phyloP scores from a whole-genome alignment of 1,284 basidiomycete genomes.

The Ceratorhiza oryzae-sativae region DNA sequence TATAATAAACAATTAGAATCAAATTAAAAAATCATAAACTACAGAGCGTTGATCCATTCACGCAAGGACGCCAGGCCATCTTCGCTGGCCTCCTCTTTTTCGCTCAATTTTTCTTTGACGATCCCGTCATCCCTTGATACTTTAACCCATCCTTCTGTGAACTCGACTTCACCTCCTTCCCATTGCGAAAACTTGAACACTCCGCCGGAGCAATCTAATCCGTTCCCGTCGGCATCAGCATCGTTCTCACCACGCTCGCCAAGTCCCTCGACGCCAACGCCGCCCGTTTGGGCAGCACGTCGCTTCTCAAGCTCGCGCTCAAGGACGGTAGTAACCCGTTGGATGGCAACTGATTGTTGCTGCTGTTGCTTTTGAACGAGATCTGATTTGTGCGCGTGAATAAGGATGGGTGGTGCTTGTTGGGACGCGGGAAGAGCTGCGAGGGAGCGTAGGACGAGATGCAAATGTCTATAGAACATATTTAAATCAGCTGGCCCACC shows the following conservation, averaged over 20 bases:
- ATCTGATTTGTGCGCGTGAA: slow-evolving; percentile 78
- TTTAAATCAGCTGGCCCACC: background rate
- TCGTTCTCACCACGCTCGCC: slow-evolving; percentile 59
- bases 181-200: slow-evolving; percentile 74
- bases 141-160: slow-evolving; percentile 65
- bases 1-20: background rate
- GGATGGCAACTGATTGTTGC: slow-evolving; percentile 63
- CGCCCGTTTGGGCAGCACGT: slow-evolving; percentile 63
- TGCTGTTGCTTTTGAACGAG: slow-evolving; percentile 58
- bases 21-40: background rate
- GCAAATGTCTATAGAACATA: slow-evolving; percentile 64
- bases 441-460: slow-evolving; percentile 70
- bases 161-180: slow-evolving; percentile 77
- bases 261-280: slow-evolving; percentile 72
- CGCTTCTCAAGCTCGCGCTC: slow-evolving; percentile 83
- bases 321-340: slow-evolving; percentile 72
- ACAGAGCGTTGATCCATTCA: slow-evolving; percentile 61
- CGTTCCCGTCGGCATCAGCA: slow-evolving; percentile 62
- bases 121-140: slow-evolving; percentile 45
- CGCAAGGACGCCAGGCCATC: slow-evolving; percentile 58
- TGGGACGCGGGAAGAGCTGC: slow-evolving; percentile 74
- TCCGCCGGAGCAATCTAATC: slow-evolving; percentile 65
- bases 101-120: slow-evolving; percentile 42
- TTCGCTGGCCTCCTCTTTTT: slow-evolving; percentile 48
- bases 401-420: slow-evolving; percentile 62